Base-by-base conservation (phyloP, 108 stramenopile genomes). In the Nitzschia sp. region DNA sequence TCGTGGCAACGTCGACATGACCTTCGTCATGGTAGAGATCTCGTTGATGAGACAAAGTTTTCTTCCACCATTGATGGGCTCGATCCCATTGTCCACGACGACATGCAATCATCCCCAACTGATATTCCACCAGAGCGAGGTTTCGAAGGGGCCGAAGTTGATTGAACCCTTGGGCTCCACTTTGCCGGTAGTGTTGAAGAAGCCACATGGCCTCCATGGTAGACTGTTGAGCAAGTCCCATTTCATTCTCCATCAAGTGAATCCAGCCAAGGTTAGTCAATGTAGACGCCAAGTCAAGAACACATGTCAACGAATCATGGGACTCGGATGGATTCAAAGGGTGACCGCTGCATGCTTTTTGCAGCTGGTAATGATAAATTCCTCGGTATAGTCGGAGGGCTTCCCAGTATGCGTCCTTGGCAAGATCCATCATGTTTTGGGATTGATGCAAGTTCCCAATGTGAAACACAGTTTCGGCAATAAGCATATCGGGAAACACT, bases 401-500 rank as follows among this genome's bases (percentile, higher is more conserved):
- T 19, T 62, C 43, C 61, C 61, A 62, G 44, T 62, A 62, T n/a
- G 61, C 37, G 11, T 44, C 61, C 22, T 62, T 62, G 17, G 61
- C 43, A 1, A 46, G 40, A 62, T 62, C 61, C 61, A 62, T 20
- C 8, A 62, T 15, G 5, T 39, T 42, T 62, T 62, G 42, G 10
- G 42, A 41, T 42, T 43, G 15, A 42, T 62, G 43, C 17, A 62
- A 8, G 8, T 46, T 44, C 22, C 61, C 61, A 20, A 62, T n/a
- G 6, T 62, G 43, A 9, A 11, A 25, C 0, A 25, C 43, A 21
- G 61, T 62, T 24, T 62, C 43, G 8, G 61, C 43, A 20, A 46
- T 12, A 41, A 37, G 24, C n/a, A 44, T 40, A 2, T 34, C 29
- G 6, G 46, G 3, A 17, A 2, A 48, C 46, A 48, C 46, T 17